Evolutionary conservation across 2,329 filamentous ascomycete species (phyloP).

Genomic region (Ascomycota sp.): DNA sequence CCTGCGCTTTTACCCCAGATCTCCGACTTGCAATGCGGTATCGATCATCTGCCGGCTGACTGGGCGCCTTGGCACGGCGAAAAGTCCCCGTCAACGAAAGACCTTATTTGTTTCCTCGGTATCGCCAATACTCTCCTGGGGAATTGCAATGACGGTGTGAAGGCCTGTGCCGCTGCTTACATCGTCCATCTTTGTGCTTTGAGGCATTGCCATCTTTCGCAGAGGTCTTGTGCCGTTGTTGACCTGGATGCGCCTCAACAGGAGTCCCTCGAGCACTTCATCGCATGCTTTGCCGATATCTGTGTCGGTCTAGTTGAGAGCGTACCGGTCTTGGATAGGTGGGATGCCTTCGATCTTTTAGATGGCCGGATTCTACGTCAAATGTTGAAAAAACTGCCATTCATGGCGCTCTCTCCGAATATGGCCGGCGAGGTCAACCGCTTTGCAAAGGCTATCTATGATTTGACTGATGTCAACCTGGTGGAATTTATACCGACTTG

Average conservation of each 20-base stretch:
- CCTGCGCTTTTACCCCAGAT: not conserved
- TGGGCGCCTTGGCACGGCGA: slow-evolving; percentile 4
- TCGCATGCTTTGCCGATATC: slow-evolving; percentile 4
- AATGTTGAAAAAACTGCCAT: slow-evolving; percentile 4
- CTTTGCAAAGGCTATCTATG: not conserved
- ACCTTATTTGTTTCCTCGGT: slow-evolving; percentile 4
- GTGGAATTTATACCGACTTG: not conserved
- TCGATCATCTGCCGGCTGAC: not conserved
- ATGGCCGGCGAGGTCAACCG: not conserved
- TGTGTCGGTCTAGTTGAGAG: slow-evolving; percentile 5
- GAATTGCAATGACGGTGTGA: not conserved
- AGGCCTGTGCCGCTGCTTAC: slow-evolving; percentile 4
- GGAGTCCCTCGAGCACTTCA: slow-evolving; percentile 1
- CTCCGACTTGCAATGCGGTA: not conserved
- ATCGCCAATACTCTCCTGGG: slow-evolving; percentile 3
- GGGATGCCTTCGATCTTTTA: slow-evolving; percentile 12
- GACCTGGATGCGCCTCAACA: not conserved
- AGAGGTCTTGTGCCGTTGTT: slow-evolving; percentile 5
- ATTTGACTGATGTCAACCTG: not conserved
- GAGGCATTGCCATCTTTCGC: slow-evolving; percentile 5
- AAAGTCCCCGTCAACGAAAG: slow-evolving; percentile 2
- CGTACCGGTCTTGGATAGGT: slow-evolving; percentile 1
- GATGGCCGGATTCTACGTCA: slow-evolving; percentile 10
- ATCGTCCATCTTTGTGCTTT: slow-evolving; percentile 8
- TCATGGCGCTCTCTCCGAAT: not conserved